Base-by-base conservation (phyloP, 1,284 basidiomycete genomes). In the Vanrija sp. region DNA sequence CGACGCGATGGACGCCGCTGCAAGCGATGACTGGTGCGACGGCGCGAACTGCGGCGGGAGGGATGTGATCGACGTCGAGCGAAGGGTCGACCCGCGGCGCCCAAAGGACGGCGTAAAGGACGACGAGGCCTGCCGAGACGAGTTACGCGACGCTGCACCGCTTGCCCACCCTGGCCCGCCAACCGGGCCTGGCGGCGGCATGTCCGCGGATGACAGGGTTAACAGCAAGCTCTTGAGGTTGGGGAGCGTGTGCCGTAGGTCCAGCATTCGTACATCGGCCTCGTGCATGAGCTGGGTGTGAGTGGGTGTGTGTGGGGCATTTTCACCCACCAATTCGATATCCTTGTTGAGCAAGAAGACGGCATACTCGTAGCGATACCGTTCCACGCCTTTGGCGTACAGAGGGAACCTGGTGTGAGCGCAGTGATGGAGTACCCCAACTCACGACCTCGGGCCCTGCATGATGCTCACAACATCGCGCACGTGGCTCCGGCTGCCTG, bases 301-400 rank as follows among this genome's bases (percentile, higher is more conserved):
- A 56, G 55, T 10, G 46, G 51, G 3, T 5, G 12, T 46, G 57
- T 25, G 49, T 45, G 52, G 26, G 51, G 43, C 8, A 14, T 15
- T 5, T 34, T 34, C 14, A 68, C 83, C 65, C 65, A 93, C 91
- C 82, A 92, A 81, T 78, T 98, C 95, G 62, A 98, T 92, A 73
- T 99, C 82, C 78, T 98, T 99, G 80, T 98, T 98, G 39, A 98
- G 80, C 46, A 98, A 78, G 72, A 96, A 98, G 5, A 98, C 93
- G 9, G 87, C 96, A 77, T 98, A 99, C 73, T 98, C 95, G 73
- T 96, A 99, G 26, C 96, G 83, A 76, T 98, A 98, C 42, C 86
- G 86, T 73, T 98, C 96, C 54, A 97, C 92, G 10, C 93, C 92
- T 75, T 86, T 90, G 0, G 89, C 88, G 72, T 93, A 98, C 38